Conservation (phyloP, 345 rosid species). For the Geranium brycei region DNA sequence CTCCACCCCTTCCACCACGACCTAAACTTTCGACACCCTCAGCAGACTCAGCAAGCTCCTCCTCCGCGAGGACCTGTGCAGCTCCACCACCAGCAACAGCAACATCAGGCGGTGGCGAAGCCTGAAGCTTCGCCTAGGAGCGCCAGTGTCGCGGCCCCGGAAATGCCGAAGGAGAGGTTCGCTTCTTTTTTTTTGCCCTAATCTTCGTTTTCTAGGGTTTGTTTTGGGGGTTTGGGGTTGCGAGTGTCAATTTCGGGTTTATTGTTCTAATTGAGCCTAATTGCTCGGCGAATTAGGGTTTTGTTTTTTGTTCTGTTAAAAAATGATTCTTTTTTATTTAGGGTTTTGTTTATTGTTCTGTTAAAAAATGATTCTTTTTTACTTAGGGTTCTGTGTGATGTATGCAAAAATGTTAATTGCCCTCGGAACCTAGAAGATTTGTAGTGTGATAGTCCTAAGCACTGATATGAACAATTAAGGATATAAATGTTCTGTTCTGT, state of each 20-base stretch:
- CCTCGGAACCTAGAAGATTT: no score
- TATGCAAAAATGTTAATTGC: no score
- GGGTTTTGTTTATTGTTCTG: not conserved
- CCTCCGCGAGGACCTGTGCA: not conserved
- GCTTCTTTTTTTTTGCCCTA: constrained; percentile 1
- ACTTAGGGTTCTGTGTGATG: no score
- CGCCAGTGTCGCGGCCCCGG: constrained; percentile 15
- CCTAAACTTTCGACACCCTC: constrained; percentile 56
- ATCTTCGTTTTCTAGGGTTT: not conserved
- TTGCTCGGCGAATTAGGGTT: not conserved
- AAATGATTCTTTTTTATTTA: not conserved
- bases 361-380: no score
- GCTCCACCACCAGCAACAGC: not conserved
- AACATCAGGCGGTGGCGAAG: constrained; percentile 11
- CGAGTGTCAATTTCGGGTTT: constrained; percentile 7
- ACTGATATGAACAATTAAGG: no score
- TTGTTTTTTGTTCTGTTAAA: no score
- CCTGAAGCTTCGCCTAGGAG: constrained; percentile 17
- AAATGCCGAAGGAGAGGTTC: constrained; percentile 60
- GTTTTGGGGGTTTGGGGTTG: not conserved
- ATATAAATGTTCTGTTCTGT: not conserved
- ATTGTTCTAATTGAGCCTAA: not conserved
- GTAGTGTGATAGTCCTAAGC: no score
- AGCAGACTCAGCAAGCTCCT: constrained; percentile 9
- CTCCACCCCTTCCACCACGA: constrained; percentile 29